Base-by-base conservation (phyloP, 805 yeast species). In the Saturnispora diversa region DNA sequence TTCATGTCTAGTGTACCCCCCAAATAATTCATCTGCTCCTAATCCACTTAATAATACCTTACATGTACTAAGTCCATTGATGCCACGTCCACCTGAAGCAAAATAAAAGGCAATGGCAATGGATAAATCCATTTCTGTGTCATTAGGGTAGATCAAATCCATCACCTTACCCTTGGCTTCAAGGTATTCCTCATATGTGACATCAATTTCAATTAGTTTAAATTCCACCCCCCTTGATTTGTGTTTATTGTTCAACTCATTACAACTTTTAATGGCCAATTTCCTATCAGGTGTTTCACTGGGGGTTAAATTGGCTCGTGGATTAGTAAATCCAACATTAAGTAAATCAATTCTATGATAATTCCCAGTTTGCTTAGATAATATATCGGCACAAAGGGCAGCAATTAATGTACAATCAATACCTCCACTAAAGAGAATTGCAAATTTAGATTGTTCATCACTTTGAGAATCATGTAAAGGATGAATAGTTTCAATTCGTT, bases 11-110 rank as follows among this genome's bases (percentile, higher is more conserved):
- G 94, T 84, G 57, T 92, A 92, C 0, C 99, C 99, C 0, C 95
- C 99, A 65, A 84, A 88, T 15, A 92, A 62, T 59, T 92, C 99
- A 62, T 92, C 99, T 0, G 98, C 98, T 1, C 99, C 99, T 10
- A 92, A 66, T 0, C 99, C 99, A 40, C 95, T 84, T 26, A 92
- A 65, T 7, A 92, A 58, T 0, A 92, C 95, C 48, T 76, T 73
- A 7, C 86, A 72, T 7, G 60, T 56, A 15, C 87, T 72, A 7
- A 37, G 16, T 3, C 16, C 36, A 20, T 34, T 29, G 16, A 42
- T 50, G 0, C 81, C 77, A 7, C 46, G 37, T 7, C 83, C 84
- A 45, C 74, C 66, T 2, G 95, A 72, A 0, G 97, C 97, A 63
- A 87, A 92, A 56, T 80, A 87, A 54, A 92, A 92, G 0, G 99